phyloP scores from a whole-genome alignment of 306 rosid genomes.

The Elaeagnus macrophylla region DNA sequence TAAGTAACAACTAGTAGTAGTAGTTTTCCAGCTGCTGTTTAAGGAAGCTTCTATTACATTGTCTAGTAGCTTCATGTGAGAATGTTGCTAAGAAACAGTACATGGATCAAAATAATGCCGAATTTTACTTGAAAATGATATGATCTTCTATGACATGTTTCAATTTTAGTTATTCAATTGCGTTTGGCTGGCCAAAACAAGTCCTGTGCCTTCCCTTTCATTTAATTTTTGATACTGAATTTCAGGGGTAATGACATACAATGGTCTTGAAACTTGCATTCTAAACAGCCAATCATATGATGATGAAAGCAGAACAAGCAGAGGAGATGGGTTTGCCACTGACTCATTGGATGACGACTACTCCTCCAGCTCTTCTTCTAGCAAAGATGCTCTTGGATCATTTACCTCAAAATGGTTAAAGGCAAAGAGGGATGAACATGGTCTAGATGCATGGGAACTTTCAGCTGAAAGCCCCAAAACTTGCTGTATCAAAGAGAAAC shows the following conservation, averaged over 20 bases:
- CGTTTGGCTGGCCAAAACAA: no score
- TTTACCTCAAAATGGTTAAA: conserved; percentile 73
- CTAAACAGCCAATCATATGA: conserved; percentile 50
- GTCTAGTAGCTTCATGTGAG: no score
- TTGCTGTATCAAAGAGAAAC: conserved; percentile 54
- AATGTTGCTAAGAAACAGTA: no score
- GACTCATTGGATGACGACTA: conserved; percentile 73
- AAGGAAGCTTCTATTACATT: no score
- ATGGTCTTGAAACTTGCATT: conserved; percentile 89
- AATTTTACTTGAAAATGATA: no score
- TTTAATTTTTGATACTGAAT: not conserved
- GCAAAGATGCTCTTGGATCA: conserved; percentile 75
- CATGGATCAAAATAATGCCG: no score
- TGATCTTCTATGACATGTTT: no score
- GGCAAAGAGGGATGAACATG: conserved; percentile 48
- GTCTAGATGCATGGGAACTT: conserved; percentile 62
- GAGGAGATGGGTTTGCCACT: conserved; percentile 74
- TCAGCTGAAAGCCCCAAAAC: conserved; percentile 51
- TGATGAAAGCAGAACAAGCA: conserved; percentile 67
- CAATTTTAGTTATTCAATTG: no score
- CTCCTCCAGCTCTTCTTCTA: conserved; percentile 69
- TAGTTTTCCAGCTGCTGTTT: no score
- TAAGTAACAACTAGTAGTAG: no score
- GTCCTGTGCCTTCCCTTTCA: not conserved
- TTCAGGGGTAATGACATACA: conserved; percentile 79